Percentiles rank a stretch among this genome's conserved stretches.
Conservation (phyloP, 2,329 filamentous ascomycete species). For the Colletotrichum sp. region DNA sequence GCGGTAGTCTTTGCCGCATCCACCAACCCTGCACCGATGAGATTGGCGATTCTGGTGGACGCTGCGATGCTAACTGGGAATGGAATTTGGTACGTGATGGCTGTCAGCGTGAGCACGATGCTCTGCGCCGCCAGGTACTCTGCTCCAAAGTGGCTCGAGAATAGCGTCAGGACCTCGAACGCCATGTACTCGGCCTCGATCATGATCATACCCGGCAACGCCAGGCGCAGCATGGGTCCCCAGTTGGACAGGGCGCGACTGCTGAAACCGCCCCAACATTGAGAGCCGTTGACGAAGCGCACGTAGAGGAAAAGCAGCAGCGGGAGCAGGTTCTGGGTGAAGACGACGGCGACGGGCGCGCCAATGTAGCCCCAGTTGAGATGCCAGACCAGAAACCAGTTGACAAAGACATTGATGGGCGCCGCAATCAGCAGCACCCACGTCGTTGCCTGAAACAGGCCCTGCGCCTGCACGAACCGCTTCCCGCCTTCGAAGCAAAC, state of each 20-base stretch:
- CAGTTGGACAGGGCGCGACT: constrained; percentile 75
- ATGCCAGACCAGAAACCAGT: constrained; percentile 80
- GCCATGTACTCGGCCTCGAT: constrained; percentile 92
- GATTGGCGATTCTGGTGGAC: constrained; percentile 87
- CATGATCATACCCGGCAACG: constrained; percentile 90
- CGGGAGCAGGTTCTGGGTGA: constrained; percentile 80
- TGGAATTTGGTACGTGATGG: constrained; percentile 87
- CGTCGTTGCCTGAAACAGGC: constrained; percentile 78
- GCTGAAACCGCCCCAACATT: constrained; percentile 87
- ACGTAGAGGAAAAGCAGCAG: constrained; percentile 81
- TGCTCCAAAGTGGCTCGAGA: constrained; percentile 78
- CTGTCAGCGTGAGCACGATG: constrained; percentile 78
- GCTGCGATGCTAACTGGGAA: constrained; percentile 90
- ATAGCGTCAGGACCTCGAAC: constrained; percentile 90
- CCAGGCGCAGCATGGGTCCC: constrained; percentile 85
- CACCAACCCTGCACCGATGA: constrained; percentile 86
- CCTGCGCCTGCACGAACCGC: constrained; percentile 83
- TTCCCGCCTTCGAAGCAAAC: constrained; percentile 81
- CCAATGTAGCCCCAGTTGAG: constrained; percentile 75
- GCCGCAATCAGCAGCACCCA: constrained; percentile 79
- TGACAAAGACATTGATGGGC: constrained; percentile 78
- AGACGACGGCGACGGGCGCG: constrained; percentile 79
- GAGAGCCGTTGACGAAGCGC: constrained; percentile 71
- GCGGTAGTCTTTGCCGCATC: constrained; percentile 81
- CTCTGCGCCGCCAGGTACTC: constrained; percentile 87